These are phyloP conservation scores for Plasmodium fragile DNA, from an alignment of 169 alveolate species.

Conservation along the genomic window DNA sequence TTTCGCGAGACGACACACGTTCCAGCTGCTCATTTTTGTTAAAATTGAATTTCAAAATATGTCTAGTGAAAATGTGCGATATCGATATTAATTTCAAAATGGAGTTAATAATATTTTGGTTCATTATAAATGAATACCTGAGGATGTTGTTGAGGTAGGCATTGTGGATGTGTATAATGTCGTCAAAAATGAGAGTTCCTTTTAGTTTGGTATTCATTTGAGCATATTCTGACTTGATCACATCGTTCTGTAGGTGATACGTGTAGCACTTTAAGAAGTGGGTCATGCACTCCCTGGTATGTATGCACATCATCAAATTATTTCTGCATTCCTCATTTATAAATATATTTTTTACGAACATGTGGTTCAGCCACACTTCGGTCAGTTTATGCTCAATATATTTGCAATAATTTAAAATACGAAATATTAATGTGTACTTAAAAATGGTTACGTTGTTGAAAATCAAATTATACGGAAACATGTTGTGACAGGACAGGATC, in stretches of 20 bases:
- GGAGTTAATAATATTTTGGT: conserved; percentile 64
- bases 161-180: conserved; percentile 73
- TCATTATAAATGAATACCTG: conserved; percentile 70
- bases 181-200: conserved; percentile 67
- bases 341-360: conserved; percentile 80
- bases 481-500: conserved; percentile 44
- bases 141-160: conserved; percentile 76
- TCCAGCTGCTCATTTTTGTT: conserved; percentile 42
- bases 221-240: conserved; percentile 71
- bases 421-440: conserved; percentile 77
- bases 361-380: conserved; percentile 79
- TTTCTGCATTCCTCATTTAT: conserved; percentile 77
- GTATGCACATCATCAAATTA: conserved; percentile 79
- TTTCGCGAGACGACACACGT: conserved; percentile 9
- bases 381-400: conserved; percentile 78
- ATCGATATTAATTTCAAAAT: conserved; percentile 75
- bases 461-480: conserved; percentile 78
- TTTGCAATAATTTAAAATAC: conserved; percentile 79
- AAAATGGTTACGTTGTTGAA: conserved; percentile 76
- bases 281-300: conserved; percentile 80
- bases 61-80: conserved; percentile 79
- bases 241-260: conserved; percentile 78
- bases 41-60: conserved; percentile 77
- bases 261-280: conserved; percentile 76
- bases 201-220: conserved; percentile 60